phyloP scores from a whole-genome alignment of 768 basidiomycete genomes.

The Lactarius pseudohatsudake region DNA sequence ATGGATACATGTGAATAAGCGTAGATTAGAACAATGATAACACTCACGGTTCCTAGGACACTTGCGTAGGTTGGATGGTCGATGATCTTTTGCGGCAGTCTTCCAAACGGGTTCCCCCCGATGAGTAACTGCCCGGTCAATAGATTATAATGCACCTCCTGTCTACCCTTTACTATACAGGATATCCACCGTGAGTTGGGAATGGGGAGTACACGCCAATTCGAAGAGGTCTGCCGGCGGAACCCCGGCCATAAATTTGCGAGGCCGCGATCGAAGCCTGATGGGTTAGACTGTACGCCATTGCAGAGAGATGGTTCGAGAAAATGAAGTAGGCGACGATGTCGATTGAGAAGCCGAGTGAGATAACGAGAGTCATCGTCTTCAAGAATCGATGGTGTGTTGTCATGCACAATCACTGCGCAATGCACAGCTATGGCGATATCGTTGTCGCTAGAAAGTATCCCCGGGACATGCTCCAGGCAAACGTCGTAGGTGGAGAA shows the following conservation, averaged over 20 bases:
- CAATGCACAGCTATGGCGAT: slow-evolving; percentile 16
- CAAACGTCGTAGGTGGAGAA: slow-evolving; percentile 12
- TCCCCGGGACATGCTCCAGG: background rate
- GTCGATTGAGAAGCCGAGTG: slow-evolving; percentile 5
- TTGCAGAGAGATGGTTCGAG: background rate
- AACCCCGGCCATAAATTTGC: slow-evolving; percentile 8
- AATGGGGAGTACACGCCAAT: slow-evolving; percentile 9
- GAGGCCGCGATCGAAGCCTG: slow-evolving; percentile 3
- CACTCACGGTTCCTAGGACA: slow-evolving; percentile 10
- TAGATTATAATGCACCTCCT: slow-evolving; percentile 11
- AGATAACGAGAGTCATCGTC: background rate
- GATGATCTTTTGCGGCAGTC: slow-evolving; percentile 6
- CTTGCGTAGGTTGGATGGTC: slow-evolving; percentile 3
- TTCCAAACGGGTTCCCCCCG: slow-evolving; percentile 1
- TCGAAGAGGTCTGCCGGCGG: slow-evolving; percentile 4
- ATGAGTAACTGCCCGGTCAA: slow-evolving; percentile 9
- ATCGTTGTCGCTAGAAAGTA: background rate
- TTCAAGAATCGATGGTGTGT: background rate
- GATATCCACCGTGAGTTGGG: slow-evolving; percentile 19
- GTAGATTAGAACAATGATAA: background rate
- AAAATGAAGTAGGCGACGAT: slow-evolving; percentile 2
- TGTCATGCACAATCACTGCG: slow-evolving; percentile 17
- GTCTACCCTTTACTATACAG: background rate
- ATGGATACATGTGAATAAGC: background rate
- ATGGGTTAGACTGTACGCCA: background rate